Evolutionary conservation across 208 protist species (phyloP).

Genomic region (Acanthamoeba lenticulata): DNA sequence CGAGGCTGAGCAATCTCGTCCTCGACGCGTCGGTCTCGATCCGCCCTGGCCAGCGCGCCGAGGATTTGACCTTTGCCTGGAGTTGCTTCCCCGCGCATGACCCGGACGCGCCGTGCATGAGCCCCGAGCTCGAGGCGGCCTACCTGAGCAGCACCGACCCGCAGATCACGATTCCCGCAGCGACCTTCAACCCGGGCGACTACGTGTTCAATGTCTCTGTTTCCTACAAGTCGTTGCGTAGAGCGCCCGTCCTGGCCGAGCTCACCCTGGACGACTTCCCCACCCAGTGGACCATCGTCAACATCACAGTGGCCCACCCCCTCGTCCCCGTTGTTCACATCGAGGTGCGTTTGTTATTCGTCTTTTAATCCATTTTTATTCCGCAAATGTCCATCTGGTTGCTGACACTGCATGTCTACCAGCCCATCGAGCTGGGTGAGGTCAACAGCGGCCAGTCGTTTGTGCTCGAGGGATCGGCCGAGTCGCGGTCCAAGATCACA

Average conservation of each 20-base stretch:
- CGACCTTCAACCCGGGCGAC: constrained; percentile 6
- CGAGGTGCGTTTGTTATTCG: not conserved
- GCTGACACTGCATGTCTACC: not conserved
- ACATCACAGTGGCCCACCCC: not conserved
- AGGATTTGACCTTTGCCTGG: not conserved
- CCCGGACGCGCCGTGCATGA: not conserved
- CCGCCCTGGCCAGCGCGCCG: not conserved
- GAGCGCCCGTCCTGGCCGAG: not conserved
- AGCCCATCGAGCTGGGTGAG: constrained; percentile 22
- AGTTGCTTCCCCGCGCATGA: not conserved
- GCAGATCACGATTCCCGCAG: not conserved
- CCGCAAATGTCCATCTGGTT: not conserved
- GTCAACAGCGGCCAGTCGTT: constrained; percentile 34
- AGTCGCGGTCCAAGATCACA: not conserved
- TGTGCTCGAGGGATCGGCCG: not conserved
- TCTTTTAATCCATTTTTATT: not conserved
- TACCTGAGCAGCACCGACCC: not conserved
- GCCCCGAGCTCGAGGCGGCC: not conserved
- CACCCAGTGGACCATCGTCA: not conserved
- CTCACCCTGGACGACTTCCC: constrained; percentile 22
- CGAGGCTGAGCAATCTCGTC: not conserved
- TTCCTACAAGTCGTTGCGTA: not conserved
- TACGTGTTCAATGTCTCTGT: constrained; percentile 61
- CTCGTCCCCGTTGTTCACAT: constrained; percentile 14
- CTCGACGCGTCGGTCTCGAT: constrained; percentile 8